Percentiles rank a stretch among this genome's conserved stretches.
These are phyloP conservation scores for Pholiota molesta DNA, from an alignment of 768 basidiomycete genomes.

Conservation along the genomic window DNA sequence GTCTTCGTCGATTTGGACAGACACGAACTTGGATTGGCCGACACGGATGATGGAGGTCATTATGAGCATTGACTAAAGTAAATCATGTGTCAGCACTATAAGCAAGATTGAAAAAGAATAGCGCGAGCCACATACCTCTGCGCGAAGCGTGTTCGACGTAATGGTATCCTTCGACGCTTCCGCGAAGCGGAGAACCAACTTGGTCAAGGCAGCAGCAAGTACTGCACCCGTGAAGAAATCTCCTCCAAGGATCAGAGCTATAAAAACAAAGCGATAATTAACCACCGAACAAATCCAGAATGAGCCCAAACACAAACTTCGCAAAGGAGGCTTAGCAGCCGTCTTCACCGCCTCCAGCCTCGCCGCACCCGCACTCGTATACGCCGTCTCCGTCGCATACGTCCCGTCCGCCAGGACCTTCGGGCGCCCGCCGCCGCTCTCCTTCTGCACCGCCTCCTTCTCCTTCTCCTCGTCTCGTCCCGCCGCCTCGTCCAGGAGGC, in stretches of 20 bases:
- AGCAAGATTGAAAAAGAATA: neutral
- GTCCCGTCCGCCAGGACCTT: constrained; percentile 94
- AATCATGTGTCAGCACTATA: neutral
- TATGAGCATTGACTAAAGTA: constrained; percentile 84
- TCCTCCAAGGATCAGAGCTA: constrained; percentile 87
- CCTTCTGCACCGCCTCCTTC: constrained; percentile 35
- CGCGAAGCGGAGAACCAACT: constrained; percentile 83
- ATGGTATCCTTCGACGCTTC: constrained; percentile 50
- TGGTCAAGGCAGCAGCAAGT: constrained; percentile 87
- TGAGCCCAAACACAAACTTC: constrained; percentile 51
- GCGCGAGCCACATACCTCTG: constrained; percentile 61
- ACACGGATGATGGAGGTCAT: constrained; percentile 98
- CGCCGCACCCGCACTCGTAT: constrained; percentile 61
- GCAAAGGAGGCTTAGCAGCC: constrained; percentile 86
- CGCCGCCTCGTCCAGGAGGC: constrained; percentile 77
- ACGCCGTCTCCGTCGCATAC: constrained; percentile 96
- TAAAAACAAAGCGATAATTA: constrained; percentile 2
- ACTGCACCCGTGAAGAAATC: constrained; percentile 97
- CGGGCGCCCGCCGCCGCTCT: constrained; percentile 55
- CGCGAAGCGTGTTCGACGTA: constrained; percentile 72
- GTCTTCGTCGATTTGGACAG: constrained; percentile 97
- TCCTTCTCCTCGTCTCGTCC: constrained; percentile 56
- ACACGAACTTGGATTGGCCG: constrained; percentile 94
- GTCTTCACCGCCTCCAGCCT: constrained; percentile 82
- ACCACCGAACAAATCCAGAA: neutral